Base-by-base conservation (phyloP, 139 green algal genomes). In the Chlamydomonas urium region DNA sequence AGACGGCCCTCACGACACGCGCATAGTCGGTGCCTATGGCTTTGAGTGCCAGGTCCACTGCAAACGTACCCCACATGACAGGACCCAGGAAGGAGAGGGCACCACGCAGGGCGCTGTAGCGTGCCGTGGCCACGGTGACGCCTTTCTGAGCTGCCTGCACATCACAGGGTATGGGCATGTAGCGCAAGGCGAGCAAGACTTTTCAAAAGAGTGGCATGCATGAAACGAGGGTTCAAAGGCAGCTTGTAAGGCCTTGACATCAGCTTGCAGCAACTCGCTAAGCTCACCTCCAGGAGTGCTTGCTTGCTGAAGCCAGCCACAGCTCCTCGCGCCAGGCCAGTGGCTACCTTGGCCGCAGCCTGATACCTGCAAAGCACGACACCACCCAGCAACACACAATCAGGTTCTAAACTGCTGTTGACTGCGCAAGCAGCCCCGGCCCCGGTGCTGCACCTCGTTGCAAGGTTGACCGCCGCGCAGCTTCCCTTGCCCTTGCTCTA, bases 1-100 rank as follows among this genome's bases (percentile, higher is more conserved):
- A 93, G 8, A 96, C 83, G 1, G 87, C 86, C 2, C 85, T 78
- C 21, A 88, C 75, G 26, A 97, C 63, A 1, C 91, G 73, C 1
- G 79, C 77, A 65, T 92, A 94, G 72, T 97, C 91, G 2, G 89
- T 90, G 47, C 91, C 91, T 1, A 96, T 78, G 8, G 85, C 76
- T 50, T 89, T 88, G 2, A 83, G 42, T 26, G 81, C 83, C 60
- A 96, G 75, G 47, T 97, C 91, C 2, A 86, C 47, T n/a, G 80
- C 89, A n/a, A 93, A 82, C 75, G 74, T 86, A 3, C 77, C 87
- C 91, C 90, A 96, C 84, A 95, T 85, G 2, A 90, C 38, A 2
- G 91, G 90, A 0, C 85, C 88, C 31, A 96, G 38, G 38, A 93
- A 65, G 5, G 78, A 72, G 47, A 94, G 73, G 6, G 85, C 76